Conservation (phyloP, 202 grass and related monocot genomes). For the Panicum hallii region DNA sequence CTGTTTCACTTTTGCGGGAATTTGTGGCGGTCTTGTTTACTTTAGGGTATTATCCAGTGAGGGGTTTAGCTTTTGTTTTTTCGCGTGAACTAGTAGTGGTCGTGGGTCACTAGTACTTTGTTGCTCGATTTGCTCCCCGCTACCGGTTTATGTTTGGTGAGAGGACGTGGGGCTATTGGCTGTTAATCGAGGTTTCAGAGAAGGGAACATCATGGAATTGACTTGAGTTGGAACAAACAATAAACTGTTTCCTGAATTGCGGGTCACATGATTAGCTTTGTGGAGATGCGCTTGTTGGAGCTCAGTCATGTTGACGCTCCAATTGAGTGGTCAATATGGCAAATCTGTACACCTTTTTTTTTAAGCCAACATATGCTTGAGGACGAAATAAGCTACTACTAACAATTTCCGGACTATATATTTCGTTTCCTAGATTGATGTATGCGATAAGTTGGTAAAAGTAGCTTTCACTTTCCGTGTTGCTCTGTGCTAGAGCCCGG, state of each 20-base stretch:
- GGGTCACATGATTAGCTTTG: background rate
- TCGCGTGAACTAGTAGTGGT: background rate
- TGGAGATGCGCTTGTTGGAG: background rate
- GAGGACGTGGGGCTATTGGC: background rate
- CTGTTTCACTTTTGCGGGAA: slow-evolving; percentile 19
- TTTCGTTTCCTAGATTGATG: background rate
- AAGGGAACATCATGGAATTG: background rate
- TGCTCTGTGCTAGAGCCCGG: background rate
- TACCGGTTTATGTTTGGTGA: background rate
- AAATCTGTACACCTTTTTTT: background rate
- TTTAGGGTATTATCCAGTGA: no score
- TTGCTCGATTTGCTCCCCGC: background rate
- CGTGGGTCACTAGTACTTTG: background rate
- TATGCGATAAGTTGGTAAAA: background rate
- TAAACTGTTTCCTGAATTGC: background rate
- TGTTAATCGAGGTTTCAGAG: background rate
- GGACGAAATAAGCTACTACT: background rate
- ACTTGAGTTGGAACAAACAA: background rate
- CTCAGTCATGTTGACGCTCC: background rate
- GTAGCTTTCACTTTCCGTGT: background rate
- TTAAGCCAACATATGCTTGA: background rate
- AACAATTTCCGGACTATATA: background rate
- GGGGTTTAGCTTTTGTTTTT: background rate
- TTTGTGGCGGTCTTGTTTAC: background rate
- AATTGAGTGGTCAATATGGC: slow-evolving; percentile 19